These are phyloP conservation scores for Punctularia strigosozonata DNA, from an alignment of 768 basidiomycete genomes.

Conservation along the genomic window DNA sequence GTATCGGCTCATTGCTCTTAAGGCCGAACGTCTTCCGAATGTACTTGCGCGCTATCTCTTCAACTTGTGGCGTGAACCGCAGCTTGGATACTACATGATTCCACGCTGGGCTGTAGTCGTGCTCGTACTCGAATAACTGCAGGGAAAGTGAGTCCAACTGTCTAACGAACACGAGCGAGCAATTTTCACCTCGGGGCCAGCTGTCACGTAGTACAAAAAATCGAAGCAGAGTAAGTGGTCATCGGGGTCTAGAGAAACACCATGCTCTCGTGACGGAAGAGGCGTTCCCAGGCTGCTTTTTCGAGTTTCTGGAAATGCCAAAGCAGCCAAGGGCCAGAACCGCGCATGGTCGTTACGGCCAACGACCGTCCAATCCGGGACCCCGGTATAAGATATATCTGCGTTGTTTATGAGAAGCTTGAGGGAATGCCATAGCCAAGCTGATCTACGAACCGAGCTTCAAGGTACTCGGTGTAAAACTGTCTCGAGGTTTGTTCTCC, in stretches of 20 bases:
- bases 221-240: slow-evolving; percentile 5
- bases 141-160: too few species aligned
- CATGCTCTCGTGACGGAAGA: neutral
- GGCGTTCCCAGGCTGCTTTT: neutral
- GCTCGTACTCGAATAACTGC: slow-evolving; percentile 44
- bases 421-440: neutral
- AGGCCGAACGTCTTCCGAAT: slow-evolving; percentile 32
- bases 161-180: too few species aligned
- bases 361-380: neutral
- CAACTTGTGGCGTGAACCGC: slow-evolving; percentile 33
- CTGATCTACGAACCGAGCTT: neutral
- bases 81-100: slow-evolving; percentile 39
- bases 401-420: neutral
- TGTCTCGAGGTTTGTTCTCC: slow-evolving; percentile 3
- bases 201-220: slow-evolving; percentile 1
- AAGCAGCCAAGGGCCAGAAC: neutral
- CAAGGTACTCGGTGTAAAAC: neutral
- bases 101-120: slow-evolving; percentile 50
- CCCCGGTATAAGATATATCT: neutral
- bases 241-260: neutral
- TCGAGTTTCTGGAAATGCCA: neutral
- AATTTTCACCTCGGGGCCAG: too few species aligned
- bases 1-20: slow-evolving; percentile 25
- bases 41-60: slow-evolving; percentile 31
- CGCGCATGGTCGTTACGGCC: neutral